Conservation (phyloP, 2,329 filamentous ascomycete species). For the Trichophyton equinum region DNA sequence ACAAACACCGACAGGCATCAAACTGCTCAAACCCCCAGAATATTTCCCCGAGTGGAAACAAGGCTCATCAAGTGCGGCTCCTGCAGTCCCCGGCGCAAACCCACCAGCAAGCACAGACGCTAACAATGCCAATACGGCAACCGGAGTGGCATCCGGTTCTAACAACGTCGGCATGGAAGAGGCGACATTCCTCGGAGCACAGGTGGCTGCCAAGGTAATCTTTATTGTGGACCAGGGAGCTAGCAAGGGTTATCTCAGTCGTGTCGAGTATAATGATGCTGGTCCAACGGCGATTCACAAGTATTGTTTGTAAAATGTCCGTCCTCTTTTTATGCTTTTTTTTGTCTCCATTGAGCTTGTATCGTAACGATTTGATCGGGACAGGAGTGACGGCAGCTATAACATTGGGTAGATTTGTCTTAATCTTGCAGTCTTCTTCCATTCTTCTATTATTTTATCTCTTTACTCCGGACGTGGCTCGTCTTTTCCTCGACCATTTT, state of each 20-base stretch:
- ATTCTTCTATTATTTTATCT: neutral
- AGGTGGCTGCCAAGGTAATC: slow-evolving; percentile 67
- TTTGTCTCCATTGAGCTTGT: neutral
- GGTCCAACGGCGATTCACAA: slow-evolving; percentile 54
- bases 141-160: slow-evolving; percentile 15
- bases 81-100: slow-evolving; percentile 6
- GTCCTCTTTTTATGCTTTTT: neutral
- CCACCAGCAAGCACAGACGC: slow-evolving; percentile 4
- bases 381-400: neutral
- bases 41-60: slow-evolving; percentile 87
- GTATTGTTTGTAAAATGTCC: slow-evolving; percentile 26
- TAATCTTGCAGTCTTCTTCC: neutral
- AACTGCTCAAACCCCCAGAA: slow-evolving; percentile 61
- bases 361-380: neutral
- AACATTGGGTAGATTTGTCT: neutral
- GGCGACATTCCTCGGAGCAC: slow-evolving; percentile 71
- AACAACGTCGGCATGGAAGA: slow-evolving; percentile 55
- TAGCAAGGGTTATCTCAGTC: slow-evolving; percentile 56
- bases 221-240: slow-evolving; percentile 56
- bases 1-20: slow-evolving; percentile 75
- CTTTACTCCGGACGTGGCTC: neutral
- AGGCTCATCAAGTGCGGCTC: slow-evolving; percentile 20
- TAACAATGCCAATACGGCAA: slow-evolving; percentile 31
- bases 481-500: neutral
- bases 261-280: slow-evolving; percentile 55